A percentile compares a stretch with the other conserved stretches of the same genome.
These are phyloP conservation scores for Serendipita sp. DNA, from an alignment of 768 basidiomycete species.

Conservation along the genomic window DNA sequence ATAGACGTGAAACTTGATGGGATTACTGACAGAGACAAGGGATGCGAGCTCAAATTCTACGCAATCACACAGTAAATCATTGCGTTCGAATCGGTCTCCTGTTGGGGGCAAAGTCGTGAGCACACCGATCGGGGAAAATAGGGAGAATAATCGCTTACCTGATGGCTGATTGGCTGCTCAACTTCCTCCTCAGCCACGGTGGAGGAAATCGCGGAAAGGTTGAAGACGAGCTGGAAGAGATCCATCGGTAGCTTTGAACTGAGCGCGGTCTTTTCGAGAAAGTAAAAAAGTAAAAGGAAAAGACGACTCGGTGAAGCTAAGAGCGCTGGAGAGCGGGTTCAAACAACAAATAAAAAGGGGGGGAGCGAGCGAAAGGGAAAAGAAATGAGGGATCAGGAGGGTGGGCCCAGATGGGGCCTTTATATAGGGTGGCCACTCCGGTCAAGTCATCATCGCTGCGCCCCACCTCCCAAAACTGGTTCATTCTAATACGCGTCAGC, in stretches of 20 bases:
- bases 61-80: background rate
- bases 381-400: background rate
- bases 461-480: too few species aligned
- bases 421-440: background rate
- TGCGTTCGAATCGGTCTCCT: background rate
- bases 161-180: background rate
- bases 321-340: background rate
- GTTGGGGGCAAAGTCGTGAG: too few species aligned
- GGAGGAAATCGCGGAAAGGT: background rate
- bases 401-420: background rate
- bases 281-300: background rate
- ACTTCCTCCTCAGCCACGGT: slow-evolving; percentile 1
- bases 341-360: background rate
- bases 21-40: too few species aligned
- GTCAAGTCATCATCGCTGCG: too few species aligned
- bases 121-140: too few species aligned
- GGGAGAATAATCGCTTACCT: background rate
- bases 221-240: slow-evolving; percentile 2
- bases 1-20: too few species aligned
- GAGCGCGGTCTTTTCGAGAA: slow-evolving; percentile 1
- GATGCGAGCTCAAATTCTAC: background rate
- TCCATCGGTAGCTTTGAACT: background rate
- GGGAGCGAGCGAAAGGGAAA: background rate
- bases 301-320: background rate
- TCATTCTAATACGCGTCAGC: too few species aligned